Conservation (phyloP, 2,329 filamentous ascomycete genomes). For the Neofusicoccum ribis region DNA sequence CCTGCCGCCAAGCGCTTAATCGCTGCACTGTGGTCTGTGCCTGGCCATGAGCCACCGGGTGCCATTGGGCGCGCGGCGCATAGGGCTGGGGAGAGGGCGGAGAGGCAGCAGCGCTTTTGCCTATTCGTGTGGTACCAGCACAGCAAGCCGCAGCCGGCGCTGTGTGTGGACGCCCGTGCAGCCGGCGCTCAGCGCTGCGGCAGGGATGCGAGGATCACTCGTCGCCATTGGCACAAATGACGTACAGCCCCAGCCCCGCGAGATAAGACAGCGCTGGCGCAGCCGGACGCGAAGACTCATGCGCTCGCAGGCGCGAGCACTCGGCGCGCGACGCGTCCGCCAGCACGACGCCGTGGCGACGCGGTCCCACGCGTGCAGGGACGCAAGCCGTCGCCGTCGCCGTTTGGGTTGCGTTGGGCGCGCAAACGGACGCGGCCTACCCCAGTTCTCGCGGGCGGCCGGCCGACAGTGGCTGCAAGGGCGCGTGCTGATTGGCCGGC, state of each 20-base stretch:
- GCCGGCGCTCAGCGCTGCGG: not conserved
- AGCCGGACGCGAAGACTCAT: too few species aligned
- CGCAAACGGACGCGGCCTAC: not conserved
- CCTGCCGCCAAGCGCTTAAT: not conserved
- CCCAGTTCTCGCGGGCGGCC: not conserved
- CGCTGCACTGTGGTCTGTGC: not conserved
- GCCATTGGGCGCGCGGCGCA: not conserved
- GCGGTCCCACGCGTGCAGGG: not conserved
- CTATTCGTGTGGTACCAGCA: slow-evolving; percentile 11
- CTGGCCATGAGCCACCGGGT: not conserved
- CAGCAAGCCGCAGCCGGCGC: not conserved
- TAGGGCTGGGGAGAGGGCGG: not conserved
- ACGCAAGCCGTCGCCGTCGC: too few species aligned
- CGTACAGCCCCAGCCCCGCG: slow-evolving; percentile 14
- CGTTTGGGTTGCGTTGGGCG: not conserved
- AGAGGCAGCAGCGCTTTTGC: slow-evolving; percentile 11
- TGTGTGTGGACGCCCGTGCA: slow-evolving; percentile 3
- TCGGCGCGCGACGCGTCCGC: not conserved
- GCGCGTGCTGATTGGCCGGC: not conserved
- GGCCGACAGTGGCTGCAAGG: not conserved
- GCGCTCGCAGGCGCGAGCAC: too few species aligned
- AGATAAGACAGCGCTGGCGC: not conserved
- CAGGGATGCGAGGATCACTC: not conserved
- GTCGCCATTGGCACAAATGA: slow-evolving; percentile 4
- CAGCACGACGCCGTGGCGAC: not conserved